phyloP scores from a whole-genome alignment of 805 yeast genomes.

The Saturnispora halmiae region DNA sequence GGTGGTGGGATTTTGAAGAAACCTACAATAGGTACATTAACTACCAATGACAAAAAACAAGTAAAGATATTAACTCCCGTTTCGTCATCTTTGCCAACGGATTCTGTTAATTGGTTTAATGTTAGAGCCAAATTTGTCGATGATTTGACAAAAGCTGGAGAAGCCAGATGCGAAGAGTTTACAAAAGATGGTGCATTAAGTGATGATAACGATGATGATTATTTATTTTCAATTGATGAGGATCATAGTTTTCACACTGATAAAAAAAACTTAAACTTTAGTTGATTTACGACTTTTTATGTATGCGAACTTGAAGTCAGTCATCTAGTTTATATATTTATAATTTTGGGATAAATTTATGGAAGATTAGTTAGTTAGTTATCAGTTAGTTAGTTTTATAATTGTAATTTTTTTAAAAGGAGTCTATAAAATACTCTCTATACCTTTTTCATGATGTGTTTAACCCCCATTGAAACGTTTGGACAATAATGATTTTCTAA shows the following conservation, averaged over 20 bases:
- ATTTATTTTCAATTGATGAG: constrained; percentile 15
- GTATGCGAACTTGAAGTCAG: too few relatives aligned
- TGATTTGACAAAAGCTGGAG: neutral
- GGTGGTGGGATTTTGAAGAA: constrained; percentile 17
- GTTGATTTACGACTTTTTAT: too few relatives aligned
- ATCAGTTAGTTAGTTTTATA: too few relatives aligned
- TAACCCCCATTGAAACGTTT: constrained; percentile 59
- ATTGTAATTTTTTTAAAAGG: constrained; percentile 1
- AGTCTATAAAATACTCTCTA: constrained; percentile 16
- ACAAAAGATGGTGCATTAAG: neutral
- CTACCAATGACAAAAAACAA: constrained; percentile 13
- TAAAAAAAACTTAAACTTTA: constrained; percentile 2
- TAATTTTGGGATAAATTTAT: too few relatives aligned
- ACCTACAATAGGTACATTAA: constrained; percentile 1
- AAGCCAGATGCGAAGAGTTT: neutral
- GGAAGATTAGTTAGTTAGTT: too few relatives aligned
- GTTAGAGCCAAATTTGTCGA: neutral
- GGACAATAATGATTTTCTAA: constrained; percentile 81
- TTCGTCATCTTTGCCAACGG: constrained; percentile 32
- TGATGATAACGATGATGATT: constrained; percentile 12
- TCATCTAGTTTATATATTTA: too few relatives aligned
- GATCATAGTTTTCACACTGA: constrained; percentile 8
- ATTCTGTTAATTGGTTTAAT: constrained; percentile 28
- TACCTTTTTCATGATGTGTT: constrained; percentile 31
- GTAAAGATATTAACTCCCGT: constrained; percentile 19